phyloP scores from a whole-genome alignment of 352 stramenopile species.

The Pythium utonaiense region DNA sequence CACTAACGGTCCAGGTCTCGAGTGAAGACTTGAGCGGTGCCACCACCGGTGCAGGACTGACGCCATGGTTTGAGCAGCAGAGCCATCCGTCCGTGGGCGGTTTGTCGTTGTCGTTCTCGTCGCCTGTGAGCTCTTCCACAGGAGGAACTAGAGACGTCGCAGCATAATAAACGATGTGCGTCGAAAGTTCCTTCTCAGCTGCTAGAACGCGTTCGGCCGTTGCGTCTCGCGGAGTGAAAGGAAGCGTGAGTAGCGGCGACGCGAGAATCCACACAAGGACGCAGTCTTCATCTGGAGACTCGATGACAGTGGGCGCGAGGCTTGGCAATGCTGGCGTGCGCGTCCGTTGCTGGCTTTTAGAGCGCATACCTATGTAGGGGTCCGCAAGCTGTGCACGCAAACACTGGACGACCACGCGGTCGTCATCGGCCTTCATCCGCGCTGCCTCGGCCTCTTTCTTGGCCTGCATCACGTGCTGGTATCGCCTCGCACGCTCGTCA shows the following conservation, averaged over 20 bases:
- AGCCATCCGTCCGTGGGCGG: constrained; percentile 54
- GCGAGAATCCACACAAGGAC: constrained; percentile 54
- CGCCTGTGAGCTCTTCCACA: background rate
- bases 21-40: constrained; percentile 40
- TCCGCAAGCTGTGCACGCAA: constrained; percentile 36
- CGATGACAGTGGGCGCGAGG: background rate
- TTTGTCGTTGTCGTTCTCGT: constrained; percentile 8
- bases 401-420: constrained; percentile 25
- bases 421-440: constrained; percentile 37
- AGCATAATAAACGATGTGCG: constrained; percentile 67
- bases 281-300: constrained; percentile 11
- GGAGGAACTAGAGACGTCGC: constrained; percentile 23
- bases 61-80: constrained; percentile 46
- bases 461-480: constrained; percentile 48
- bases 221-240: constrained; percentile 48
- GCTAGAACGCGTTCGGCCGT: constrained; percentile 26
- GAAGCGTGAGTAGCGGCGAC: constrained; percentile 33
- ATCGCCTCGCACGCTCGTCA: constrained; percentile 50
- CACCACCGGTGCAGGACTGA: constrained; percentile 32
- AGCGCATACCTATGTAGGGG: constrained; percentile 29
- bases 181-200: constrained; percentile 60
- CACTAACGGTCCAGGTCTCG: constrained; percentile 54
- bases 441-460: constrained; percentile 47
- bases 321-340: background rate
- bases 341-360: background rate